Evolutionary conservation across 2,329 filamentous ascomycete species (phyloP).

Genomic region (Alternaria brassicicola): DNA sequence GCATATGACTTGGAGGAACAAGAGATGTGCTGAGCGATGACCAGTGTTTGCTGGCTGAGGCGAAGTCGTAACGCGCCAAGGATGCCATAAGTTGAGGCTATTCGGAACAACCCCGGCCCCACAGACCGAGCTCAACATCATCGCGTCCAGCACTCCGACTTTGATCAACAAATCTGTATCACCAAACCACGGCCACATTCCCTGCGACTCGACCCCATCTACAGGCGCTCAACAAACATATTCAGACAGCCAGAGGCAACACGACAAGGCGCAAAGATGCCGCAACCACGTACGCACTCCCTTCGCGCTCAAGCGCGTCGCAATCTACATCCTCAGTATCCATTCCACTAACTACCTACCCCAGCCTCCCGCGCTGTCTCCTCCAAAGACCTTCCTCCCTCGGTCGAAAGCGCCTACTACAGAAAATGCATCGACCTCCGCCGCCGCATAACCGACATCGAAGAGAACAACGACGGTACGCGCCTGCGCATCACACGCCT

Average conservation of each 20-base stretch:
- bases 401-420: conserved; percentile 93
- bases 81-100: conserved; percentile 10
- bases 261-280: conserved; percentile 21
- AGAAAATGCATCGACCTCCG: conserved; percentile 96
- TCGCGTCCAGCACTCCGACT: conserved; percentile 11
- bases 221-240: neutral
- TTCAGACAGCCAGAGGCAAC: neutral
- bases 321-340: neutral
- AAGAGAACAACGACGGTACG: conserved; percentile 86
- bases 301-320: conserved; percentile 4
- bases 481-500: conserved; percentile 79
- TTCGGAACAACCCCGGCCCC: conserved; percentile 21
- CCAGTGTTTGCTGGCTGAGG: neutral
- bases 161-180: conserved; percentile 9
- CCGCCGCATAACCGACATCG: conserved; percentile 87
- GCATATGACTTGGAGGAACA: too few relatives aligned
- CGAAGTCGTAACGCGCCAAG: neutral
- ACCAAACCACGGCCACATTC: neutral
- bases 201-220: neutral
- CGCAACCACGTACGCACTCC: conserved; percentile 27
- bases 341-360: conserved; percentile 6
- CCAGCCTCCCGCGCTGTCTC: conserved; percentile 40
- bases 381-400: conserved; percentile 69
- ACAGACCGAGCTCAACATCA: conserved; percentile 21
- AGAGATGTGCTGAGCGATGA: neutral